Evolutionary conservation across 257 asterid species (phyloP).

Genomic region (Capsicum pubescens): DNA sequence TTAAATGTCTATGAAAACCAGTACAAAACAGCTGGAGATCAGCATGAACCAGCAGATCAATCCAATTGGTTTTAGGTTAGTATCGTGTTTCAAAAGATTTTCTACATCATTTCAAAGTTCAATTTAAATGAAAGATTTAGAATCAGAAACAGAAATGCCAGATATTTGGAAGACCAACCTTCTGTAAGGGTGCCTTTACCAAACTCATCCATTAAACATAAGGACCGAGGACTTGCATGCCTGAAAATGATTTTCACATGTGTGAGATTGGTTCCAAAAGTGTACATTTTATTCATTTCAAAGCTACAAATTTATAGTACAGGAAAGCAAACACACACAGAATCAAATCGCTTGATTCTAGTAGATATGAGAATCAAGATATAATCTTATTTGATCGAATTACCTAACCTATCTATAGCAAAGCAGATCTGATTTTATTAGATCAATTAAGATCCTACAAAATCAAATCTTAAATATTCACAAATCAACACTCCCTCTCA

Average conservation of each 20-base stretch:
- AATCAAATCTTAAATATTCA: too few relatives aligned
- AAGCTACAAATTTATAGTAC: too few relatives aligned
- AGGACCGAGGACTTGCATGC: constrained; percentile 87
- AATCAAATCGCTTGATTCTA: too few relatives aligned
- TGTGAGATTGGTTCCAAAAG: too few relatives aligned
- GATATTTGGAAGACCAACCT: constrained; percentile 55
- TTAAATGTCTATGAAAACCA: not conserved
- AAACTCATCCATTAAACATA: constrained; percentile 93
- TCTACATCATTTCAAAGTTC: constrained; percentile 9
- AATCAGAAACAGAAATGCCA: constrained; percentile 3
- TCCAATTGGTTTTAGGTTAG: not conserved
- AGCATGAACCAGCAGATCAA: constrained; percentile 12
- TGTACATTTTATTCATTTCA: too few relatives aligned
- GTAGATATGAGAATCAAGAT: too few relatives aligned
- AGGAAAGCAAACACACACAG: too few relatives aligned
- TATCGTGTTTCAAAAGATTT: not conserved
- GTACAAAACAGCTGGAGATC: not conserved
- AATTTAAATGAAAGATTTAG: constrained; percentile 7
- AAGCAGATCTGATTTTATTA: too few relatives aligned
- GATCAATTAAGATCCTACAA: too few relatives aligned
- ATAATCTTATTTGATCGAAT: too few relatives aligned
- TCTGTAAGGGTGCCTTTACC: constrained; percentile 98
- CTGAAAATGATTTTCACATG: constrained; percentile 43
- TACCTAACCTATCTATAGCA: too few relatives aligned
- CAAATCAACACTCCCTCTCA: too few relatives aligned